A percentile compares a stretch with the other conserved stretches of the same genome.
phyloP scores from a whole-genome alignment of 805 yeast species.

The Pichia eremophila region DNA sequence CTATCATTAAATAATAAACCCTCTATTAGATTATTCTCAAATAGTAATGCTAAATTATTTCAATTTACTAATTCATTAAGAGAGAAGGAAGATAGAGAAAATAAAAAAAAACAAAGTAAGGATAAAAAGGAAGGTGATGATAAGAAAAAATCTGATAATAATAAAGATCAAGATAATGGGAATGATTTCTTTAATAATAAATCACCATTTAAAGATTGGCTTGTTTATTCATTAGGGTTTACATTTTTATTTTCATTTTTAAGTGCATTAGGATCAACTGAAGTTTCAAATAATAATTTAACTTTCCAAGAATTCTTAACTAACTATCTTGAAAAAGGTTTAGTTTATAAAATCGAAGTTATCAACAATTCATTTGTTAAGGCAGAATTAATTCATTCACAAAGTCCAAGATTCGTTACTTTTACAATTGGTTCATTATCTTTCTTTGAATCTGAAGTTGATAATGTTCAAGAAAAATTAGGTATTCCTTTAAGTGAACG shows the following conservation, averaged over 20 bases:
- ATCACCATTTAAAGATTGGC: conserved; percentile 19
- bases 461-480: conserved; percentile 63
- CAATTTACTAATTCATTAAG: background rate
- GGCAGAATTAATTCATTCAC: conserved; percentile 36
- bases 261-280: conserved; percentile 9
- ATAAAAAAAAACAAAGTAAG: conserved; percentile 3
- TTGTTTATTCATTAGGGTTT: conserved; percentile 19
- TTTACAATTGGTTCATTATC: conserved; percentile 89
- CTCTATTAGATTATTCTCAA: background rate
- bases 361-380: conserved; percentile 70
- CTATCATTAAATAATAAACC: background rate
- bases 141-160: background rate
- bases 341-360: conserved; percentile 65
- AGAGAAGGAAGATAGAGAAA: conserved; percentile 1
- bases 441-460: conserved; percentile 71
- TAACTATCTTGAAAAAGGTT: conserved; percentile 63
- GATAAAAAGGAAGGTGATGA: background rate
- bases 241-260: conserved; percentile 15
- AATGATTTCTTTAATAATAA: conserved; percentile 7
- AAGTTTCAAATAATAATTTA: conserved; percentile 36
- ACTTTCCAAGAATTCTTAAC: conserved; percentile 89
- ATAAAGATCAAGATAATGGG: background rate
- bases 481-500: conserved; percentile 52
- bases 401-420: conserved; percentile 25
- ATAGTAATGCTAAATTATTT: background rate